Base-by-base conservation (phyloP, 176 grass and related monocot genomes). In the Paspalum vaginatum region DNA sequence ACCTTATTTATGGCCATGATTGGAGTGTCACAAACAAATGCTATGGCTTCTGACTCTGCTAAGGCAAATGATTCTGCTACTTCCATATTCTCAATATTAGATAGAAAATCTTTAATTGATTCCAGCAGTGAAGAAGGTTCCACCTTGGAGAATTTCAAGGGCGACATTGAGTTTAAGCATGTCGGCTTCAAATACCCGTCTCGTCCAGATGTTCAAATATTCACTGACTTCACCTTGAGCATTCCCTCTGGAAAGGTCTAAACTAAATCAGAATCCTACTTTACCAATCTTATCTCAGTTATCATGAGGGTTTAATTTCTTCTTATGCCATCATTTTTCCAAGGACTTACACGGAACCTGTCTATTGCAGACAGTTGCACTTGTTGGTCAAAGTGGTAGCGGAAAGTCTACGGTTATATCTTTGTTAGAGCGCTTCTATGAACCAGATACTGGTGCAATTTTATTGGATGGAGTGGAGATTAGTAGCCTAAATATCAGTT, bases 381-480 rank as follows among this genome's bases (percentile, higher is more conserved):
- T 84, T 26, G 71, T 84, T 49, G 81, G 81, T 25, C 71, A 54
- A 38, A 84, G 81, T 16, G 81, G 71, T 15, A 56, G 70, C 5
- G 81, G 81, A 8, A 84, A 84, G 40, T 84, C 81, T 0, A 84
- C 81, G 7, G 40, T 38, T 6, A 76, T 84, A 15, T 62, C 70
- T 53, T 74, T 84, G 20, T 26, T 84, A 3, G 81, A 84, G 61
- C 69, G 71, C 37, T 84, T 84, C 81, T 84, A 84, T 38, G 81
- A 84, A 47, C 70, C 70, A 9, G 46, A 75, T 8, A 56, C 21
- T 62, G 81, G 81, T 26, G 52, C 38, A 24, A 65, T 84, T 73
- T 45, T 22, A 55, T 45, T 84, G 9, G 81, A 84, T 32, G 13
- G 61, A 16, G n/a, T 65, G 8, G 81, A 68, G 12, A 84, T 84